These are phyloP conservation scores for Takashimella tepidaria DNA, from an alignment of 1,284 basidiomycete species.

Conservation along the genomic window DNA sequence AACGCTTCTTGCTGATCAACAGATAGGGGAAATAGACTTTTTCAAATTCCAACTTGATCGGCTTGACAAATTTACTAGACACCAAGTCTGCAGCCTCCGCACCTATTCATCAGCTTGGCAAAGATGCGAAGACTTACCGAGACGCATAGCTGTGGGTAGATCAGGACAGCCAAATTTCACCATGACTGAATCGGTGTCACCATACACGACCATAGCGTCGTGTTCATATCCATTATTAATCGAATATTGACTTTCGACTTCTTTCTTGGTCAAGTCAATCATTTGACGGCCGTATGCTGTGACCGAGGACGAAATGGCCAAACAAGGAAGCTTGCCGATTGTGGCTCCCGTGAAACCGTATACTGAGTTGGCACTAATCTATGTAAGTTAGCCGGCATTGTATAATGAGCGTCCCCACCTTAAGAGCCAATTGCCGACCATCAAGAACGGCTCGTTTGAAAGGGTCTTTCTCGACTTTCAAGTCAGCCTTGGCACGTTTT, in stretches of 20 bases:
- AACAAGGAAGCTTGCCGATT: conserved; percentile 86
- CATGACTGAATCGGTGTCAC: conserved; percentile 98
- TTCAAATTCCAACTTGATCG: conserved; percentile 96
- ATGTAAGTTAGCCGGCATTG: neutral
- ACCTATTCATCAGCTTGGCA: conserved; percentile 52
- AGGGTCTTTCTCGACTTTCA: conserved; percentile 91
- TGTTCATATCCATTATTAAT: conserved; percentile 77
- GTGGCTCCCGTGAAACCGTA: conserved; percentile 97
- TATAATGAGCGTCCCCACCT: conserved; percentile 64
- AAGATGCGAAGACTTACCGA: conserved; percentile 56
- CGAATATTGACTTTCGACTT: conserved; percentile 82
- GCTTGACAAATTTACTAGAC: conserved; percentile 80
- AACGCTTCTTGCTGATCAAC: conserved; percentile 94
- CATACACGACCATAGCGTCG: conserved; percentile 89
- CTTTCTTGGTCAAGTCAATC: conserved; percentile 91
- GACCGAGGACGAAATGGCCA: conserved; percentile 85
- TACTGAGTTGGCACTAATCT: conserved; percentile 96
- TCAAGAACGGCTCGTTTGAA: conserved; percentile 92
- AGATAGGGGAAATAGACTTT: conserved; percentile 97
- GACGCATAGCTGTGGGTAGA: conserved; percentile 73
- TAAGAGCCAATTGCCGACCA: conserved; percentile 87
- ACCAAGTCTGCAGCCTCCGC: conserved; percentile 93
- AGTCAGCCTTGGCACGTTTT: conserved; percentile 85
- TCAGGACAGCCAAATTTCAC: conserved; percentile 87
- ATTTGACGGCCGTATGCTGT: conserved; percentile 94